Evolutionary conservation across 208 protist species (phyloP), one percentile per base, ranked within the genome.

Genomic region (Leishmania major): DNA sequence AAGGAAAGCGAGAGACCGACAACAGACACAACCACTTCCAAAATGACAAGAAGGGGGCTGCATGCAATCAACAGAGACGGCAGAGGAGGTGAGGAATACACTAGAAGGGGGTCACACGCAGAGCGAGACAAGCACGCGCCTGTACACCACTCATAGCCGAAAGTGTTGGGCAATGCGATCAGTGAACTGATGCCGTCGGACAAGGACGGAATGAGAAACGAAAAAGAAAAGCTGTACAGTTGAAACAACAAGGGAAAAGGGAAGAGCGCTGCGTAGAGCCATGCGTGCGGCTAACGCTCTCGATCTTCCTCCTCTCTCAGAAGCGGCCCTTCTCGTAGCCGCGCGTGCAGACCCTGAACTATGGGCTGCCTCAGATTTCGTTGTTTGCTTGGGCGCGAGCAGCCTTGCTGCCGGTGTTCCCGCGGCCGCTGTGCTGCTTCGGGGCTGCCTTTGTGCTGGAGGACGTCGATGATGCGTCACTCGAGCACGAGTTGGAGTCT

Each of bases 381-480:
- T 22, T 17, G 22, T 28, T 62, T 11, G 73, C 73, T 3, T 7
- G 51, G 51, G 45, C n/a, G 51, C 73, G 28, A 28, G 73, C 31
- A 45, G 51, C 31, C 51, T 47, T 78, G 60, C 70, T 76, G 22
- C 76, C 67, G 3, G 35, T 62, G 64, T 40, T 43, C 15, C 37
- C 60, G 31, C 67, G 37, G 35, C 53, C 79, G n/a, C 80, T 82
- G 76, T 70, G 73, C n/a, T 66, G 71, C 35, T 57, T 66, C 1
- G 82, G 64, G n/a, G 31, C 74, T 0, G 60, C 11, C 17, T 15
- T 40, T 22, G 73, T 57, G 66, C 53, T 31, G 51, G 77, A 79
- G 15, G 78, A 71, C 1, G 64, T 57, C 2, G 35, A 45, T 11
- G 72, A 57, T 11, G 71, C 3, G 11, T 40, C 69, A 59, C 67